These are phyloP conservation scores for Xylaria intraflava DNA, from an alignment of 495 filamentous ascomycete genomes.

Conservation along the genomic window DNA sequence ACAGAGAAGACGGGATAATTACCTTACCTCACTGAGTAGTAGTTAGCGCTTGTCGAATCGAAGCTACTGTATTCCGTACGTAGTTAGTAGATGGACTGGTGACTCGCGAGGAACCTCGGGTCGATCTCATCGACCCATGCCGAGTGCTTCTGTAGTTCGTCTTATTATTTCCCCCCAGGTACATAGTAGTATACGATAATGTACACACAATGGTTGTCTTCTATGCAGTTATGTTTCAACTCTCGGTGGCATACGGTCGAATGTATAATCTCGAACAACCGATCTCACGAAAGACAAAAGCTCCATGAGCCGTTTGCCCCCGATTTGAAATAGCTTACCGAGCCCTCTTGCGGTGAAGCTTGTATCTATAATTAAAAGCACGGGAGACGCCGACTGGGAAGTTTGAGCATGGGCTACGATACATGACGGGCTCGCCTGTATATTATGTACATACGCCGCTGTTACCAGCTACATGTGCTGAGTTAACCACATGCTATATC, in stretches of 20 bases:
- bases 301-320: not conserved
- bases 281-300: not conserved
- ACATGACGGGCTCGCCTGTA: not conserved
- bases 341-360: constrained; percentile 27
- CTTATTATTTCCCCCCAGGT: not conserved
- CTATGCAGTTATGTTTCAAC: too few species aligned
- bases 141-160: not conserved
- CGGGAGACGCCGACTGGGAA: constrained; percentile 11
- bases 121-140: constrained; percentile 26
- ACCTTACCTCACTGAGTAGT: too few species aligned
- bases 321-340: constrained; percentile 8
- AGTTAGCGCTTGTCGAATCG: constrained; percentile 16
- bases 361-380: constrained; percentile 18
- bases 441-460: not conserved
- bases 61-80: constrained; percentile 9
- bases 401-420: constrained; percentile 22
- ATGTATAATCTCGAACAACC: too few species aligned
- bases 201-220: too few species aligned
- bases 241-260: too few species aligned
- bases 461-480: too few species aligned
- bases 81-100: too few species aligned
- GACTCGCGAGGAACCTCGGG: constrained; percentile 28
- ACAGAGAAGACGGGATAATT: constrained; percentile 23
- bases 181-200: not conserved
- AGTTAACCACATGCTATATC: too few species aligned